Evolutionary conservation across 345 rosid genomes (phyloP).

Genomic region (Laguncularia racemosa): DNA sequence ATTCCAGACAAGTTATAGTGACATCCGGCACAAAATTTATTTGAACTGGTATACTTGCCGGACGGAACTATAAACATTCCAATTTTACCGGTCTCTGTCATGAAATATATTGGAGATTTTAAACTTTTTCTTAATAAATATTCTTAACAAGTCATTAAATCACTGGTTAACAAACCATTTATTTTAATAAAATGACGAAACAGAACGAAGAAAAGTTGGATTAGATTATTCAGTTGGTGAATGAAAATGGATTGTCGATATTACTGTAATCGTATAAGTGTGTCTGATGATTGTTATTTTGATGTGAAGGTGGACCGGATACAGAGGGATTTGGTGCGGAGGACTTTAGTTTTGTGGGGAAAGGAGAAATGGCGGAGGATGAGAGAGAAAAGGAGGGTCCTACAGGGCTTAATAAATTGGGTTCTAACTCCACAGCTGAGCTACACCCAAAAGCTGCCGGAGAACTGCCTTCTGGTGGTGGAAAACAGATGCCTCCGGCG

Average conservation of each 20-base stretch:
- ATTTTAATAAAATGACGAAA: too few relatives aligned
- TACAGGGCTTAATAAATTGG: conserved; percentile 40
- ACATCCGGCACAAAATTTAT: too few relatives aligned
- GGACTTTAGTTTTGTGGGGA: conserved; percentile 44
- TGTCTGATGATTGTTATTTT: not conserved
- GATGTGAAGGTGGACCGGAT: conserved; percentile 28
- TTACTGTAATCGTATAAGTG: not conserved
- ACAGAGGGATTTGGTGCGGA: conserved; percentile 44
- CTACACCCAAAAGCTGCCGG: conserved; percentile 34
- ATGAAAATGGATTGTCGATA: not conserved
- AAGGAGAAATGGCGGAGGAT: conserved; percentile 38
- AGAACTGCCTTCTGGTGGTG: conserved; percentile 21
- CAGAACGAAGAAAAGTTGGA: not conserved
- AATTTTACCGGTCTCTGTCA: too few relatives aligned
- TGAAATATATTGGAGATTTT: too few relatives aligned
- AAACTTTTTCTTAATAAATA: too few relatives aligned
- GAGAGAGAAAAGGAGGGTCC: conserved; percentile 41
- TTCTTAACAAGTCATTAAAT: too few relatives aligned
- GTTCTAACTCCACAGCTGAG: conserved; percentile 55
- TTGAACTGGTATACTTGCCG: too few relatives aligned
- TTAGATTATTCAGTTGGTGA: not conserved
- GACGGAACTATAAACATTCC: too few relatives aligned
- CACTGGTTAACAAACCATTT: too few relatives aligned
- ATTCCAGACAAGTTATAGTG: too few relatives aligned
- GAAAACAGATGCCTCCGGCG: conserved; percentile 74